A percentile compares a stretch with the other conserved stretches of the same genome.
phyloP scores from a whole-genome alignment of 192 early-diverging fungal species.

The Umbelopsis vinacea region DNA sequence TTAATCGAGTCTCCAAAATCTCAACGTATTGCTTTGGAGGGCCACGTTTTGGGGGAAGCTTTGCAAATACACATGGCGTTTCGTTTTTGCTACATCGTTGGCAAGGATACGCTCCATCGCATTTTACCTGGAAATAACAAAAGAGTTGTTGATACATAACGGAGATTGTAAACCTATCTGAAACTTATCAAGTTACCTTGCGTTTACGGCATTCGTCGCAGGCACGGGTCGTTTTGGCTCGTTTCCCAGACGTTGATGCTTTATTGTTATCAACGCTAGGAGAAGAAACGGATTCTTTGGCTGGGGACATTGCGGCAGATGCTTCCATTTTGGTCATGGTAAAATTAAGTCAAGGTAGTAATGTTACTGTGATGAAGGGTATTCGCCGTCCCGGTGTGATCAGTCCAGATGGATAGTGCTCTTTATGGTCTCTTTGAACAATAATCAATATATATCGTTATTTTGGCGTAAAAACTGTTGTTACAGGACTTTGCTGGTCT shows the following conservation, averaged over 20 bases:
- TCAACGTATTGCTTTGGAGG: conserved; percentile 50
- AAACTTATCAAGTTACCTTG: conserved; percentile 30
- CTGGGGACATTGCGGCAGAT: neutral
- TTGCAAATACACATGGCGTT: conserved; percentile 33
- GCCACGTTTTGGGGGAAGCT: conserved; percentile 38
- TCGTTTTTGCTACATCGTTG: conserved; percentile 35
- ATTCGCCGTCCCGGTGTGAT: neutral
- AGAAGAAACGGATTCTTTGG: neutral
- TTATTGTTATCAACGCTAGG: neutral
- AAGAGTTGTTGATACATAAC: neutral
- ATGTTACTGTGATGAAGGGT: neutral
- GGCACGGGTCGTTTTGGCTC: conserved; percentile 23
- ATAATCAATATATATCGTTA: neutral
- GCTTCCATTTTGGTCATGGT: neutral
- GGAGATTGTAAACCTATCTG: conserved; percentile 13
- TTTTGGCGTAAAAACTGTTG: neutral
- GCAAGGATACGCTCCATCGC: conserved; percentile 45
- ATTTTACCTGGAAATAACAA: conserved; percentile 36
- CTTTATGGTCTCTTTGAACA: too few species aligned
- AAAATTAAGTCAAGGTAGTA: neutral
- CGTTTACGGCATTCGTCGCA: conserved; percentile 40
- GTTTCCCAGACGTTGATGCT: neutral
- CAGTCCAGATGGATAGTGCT: neutral
- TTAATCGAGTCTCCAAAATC: conserved; percentile 35
- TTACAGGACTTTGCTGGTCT: neutral